Percentiles rank a stretch among this genome's conserved stretches.
These are phyloP conservation scores for Conoideocrella luteorostrata DNA, from an alignment of 2,329 filamentous ascomycete species.

Conservation along the genomic window DNA sequence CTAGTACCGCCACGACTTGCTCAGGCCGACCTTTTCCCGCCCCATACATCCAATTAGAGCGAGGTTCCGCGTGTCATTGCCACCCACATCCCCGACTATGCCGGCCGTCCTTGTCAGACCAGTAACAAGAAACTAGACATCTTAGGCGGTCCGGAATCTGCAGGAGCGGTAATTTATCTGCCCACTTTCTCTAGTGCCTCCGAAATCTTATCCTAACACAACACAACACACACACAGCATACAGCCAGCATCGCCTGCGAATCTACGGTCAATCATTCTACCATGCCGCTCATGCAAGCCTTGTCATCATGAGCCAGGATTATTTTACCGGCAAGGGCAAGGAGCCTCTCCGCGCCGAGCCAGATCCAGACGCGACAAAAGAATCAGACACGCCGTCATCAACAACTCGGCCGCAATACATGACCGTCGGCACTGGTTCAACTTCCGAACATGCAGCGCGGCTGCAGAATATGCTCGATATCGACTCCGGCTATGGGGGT, in stretches of 20 bases:
- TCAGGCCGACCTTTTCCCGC: slow-evolving; percentile 4
- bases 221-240: not conserved
- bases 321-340: slow-evolving; percentile 51
- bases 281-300: slow-evolving; percentile 27
- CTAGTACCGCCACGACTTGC: slow-evolving; percentile 7
- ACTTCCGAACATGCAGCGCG: slow-evolving; percentile 75
- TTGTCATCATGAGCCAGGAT: slow-evolving; percentile 52
- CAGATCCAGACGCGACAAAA: slow-evolving; percentile 22
- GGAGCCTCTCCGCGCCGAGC: slow-evolving; percentile 28
- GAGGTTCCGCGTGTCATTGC: not conserved
- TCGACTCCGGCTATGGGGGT: slow-evolving; percentile 87
- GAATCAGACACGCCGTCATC: slow-evolving; percentile 21
- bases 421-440: slow-evolving; percentile 80
- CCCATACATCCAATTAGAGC: not conserved
- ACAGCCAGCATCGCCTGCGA: not conserved
- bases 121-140: no score
- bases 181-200: not conserved
- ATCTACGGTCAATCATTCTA: slow-evolving; percentile 12
- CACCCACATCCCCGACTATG: not conserved
- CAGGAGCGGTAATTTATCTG: not conserved
- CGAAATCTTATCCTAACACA: not conserved
- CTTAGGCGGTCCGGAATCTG: not conserved
- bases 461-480: slow-evolving; percentile 73
- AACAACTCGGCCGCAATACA: slow-evolving; percentile 60
- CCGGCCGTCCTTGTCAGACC: not conserved